Percentiles rank a stretch among this genome's conserved stretches.
Evolutionary conservation across 495 filamentous ascomycete genomes (phyloP).

Genomic region (Penicillium antarcticum): DNA sequence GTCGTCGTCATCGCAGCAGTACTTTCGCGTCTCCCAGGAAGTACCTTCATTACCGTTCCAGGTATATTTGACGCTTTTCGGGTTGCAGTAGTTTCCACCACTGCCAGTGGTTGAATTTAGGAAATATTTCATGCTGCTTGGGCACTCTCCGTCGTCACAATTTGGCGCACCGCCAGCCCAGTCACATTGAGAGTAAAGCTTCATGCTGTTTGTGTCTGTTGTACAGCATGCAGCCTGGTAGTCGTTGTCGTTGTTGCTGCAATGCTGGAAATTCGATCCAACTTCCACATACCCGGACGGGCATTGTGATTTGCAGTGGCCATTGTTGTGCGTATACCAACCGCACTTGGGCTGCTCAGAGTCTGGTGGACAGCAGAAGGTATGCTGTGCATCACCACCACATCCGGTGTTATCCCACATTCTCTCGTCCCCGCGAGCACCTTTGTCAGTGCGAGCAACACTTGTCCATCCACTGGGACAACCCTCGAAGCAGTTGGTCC

Average conservation of each 20-base stretch:
- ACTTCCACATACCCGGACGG: neutral
- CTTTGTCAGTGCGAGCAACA: neutral
- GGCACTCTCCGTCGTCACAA: conserved; percentile 1
- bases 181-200: conserved; percentile 1
- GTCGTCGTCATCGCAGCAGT: conserved; percentile 6
- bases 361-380: conserved; percentile 6
- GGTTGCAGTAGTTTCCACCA: neutral
- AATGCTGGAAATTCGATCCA: neutral
- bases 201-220: neutral
- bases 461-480: conserved; percentile 3
- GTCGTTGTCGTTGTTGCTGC: neutral
- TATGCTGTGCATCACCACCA: neutral
- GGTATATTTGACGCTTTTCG: neutral
- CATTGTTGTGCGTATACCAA: conserved; percentile 8
- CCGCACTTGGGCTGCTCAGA: conserved; percentile 4
- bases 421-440: neutral
- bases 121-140: neutral
- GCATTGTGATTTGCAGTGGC: conserved; percentile 4
- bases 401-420: conserved; percentile 3
- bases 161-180: neutral
- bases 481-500: conserved; percentile 4
- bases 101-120: neutral
- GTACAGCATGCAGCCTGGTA: conserved; percentile 8
- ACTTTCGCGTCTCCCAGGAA: conserved; percentile 2
- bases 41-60: neutral